Conservation (phyloP, 1,139 yeast species). For the Kluyveromyces sp. region DNA sequence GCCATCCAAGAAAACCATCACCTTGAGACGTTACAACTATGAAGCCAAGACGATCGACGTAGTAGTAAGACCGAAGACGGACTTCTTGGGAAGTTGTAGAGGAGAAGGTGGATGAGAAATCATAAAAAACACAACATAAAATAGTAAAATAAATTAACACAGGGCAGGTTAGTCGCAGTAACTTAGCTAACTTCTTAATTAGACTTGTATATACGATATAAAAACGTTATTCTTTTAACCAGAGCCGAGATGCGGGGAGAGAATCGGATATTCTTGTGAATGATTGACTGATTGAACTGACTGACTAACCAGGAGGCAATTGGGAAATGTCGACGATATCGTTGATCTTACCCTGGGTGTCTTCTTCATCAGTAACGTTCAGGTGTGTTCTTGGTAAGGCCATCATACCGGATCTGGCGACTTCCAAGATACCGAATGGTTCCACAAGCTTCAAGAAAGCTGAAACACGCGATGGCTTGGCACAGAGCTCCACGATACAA, state of each 20-base stretch:
- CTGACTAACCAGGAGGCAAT: constrained; percentile 82
- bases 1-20: constrained; percentile 32
- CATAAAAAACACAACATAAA: too few relatives aligned
- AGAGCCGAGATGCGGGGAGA: too few relatives aligned
- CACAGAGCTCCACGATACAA: constrained; percentile 88
- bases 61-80: constrained; percentile 32
- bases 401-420: constrained; percentile 98
- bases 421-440: constrained; percentile 93
- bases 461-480: constrained; percentile 84
- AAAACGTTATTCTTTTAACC: neutral
- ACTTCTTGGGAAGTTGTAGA: constrained; percentile 27
- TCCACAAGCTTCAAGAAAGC: constrained; percentile 82
- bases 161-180: too few relatives aligned
- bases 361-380: constrained; percentile 41
- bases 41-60: constrained; percentile 37
- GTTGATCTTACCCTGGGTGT: constrained; percentile 20
- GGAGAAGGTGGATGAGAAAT: too few relatives aligned
- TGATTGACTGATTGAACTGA: too few relatives aligned
- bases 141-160: too few relatives aligned
- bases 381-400: constrained; percentile 95
- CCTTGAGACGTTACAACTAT: constrained; percentile 44
- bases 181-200: too few relatives aligned
- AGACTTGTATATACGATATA: constrained; percentile 2
- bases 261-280: too few relatives aligned
- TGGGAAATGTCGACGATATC: constrained; percentile 61